Conservation (phyloP, 257 asterid species). For the Linderniella brevidens region DNA sequence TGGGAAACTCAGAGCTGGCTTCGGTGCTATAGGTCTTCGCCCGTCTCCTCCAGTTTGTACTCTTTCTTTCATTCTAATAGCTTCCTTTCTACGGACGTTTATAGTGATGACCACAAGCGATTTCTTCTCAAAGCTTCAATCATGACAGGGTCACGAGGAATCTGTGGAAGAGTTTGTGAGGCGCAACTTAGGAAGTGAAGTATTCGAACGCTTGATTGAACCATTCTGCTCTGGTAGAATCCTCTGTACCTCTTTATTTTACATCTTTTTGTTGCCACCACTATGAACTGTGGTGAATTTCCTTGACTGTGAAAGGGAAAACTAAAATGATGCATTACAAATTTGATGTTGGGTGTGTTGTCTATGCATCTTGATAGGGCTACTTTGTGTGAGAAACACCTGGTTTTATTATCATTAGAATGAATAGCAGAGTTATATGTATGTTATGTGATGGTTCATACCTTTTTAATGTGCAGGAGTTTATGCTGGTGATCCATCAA, state of each 20-base stretch:
- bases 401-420: neutral
- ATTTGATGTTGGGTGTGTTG: no score
- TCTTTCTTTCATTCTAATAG: neutral
- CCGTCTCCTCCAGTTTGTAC: slow-evolving; percentile 84
- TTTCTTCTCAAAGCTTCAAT: neutral
- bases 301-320: no score
- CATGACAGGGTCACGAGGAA: slow-evolving; percentile 84
- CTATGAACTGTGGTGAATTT: no score
- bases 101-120: neutral
- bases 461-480: slow-evolving; percentile 38
- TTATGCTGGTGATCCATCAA: slow-evolving; percentile 96
- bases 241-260: neutral
- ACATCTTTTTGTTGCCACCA: no score
- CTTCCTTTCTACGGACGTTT: neutral
- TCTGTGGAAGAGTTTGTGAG: slow-evolving; percentile 92
- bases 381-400: neutral
- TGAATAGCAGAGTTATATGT: neutral
- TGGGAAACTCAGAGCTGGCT: slow-evolving; percentile 88
- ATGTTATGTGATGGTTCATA: neutral
- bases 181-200: slow-evolving; percentile 87
- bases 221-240: slow-evolving; percentile 90
- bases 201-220: slow-evolving; percentile 91
- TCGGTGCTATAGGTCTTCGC: slow-evolving; percentile 89
- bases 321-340: no score
- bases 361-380: no score